Base-by-base conservation (phyloP, 2,329 filamentous ascomycete species). In the Aspergillus sp. region DNA sequence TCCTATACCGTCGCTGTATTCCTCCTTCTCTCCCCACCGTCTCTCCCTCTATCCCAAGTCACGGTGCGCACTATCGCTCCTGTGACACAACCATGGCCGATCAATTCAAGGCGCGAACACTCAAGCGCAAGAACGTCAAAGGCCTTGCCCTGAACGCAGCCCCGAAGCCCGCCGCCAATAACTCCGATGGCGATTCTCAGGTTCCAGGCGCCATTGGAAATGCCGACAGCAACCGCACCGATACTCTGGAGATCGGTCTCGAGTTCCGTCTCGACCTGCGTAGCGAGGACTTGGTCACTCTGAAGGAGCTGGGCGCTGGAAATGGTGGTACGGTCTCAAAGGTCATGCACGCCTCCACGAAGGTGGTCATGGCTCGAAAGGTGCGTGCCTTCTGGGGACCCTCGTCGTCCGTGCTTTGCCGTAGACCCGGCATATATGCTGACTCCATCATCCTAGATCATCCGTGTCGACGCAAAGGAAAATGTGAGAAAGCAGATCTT, bases 111-210 rank as follows among this genome's bases (percentile, higher is more conserved):
- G 81, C 84, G 59, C 82, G 85, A 75, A 96, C 95, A 63, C 90
- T 99, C 88, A 98, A 97, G 88, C 90, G 94, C 84, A 97, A 98
- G 86, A 99, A 99, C 77, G 90, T 96, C 78, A 98, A 98, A 82
- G 94, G 93, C 39, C 88, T 99, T 54, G 93, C 92, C 67, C 83
- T 99, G 73, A 93, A 87, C 71, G 88, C 91, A 53, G 88, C 90
- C 50, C 89, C 91, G 44, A 91, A 92, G 65, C 72, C 82, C 63
- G 82, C 86, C 53, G 81, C 87, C 57, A 86, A 88, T 57, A 88
- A 91, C 30, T 89, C 91, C 49, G 90, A 92, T 70, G 88, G 87
- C 62, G 90, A 89, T 72, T 75, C 83, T 50, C 86, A 88, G 71
- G 78, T 84, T 57, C 84, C 86, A 8, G 86, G 86, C 27, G 82